Base-by-base conservation (phyloP, 2,329 filamentous ascomycete genomes). In the Esteya vermicola region DNA sequence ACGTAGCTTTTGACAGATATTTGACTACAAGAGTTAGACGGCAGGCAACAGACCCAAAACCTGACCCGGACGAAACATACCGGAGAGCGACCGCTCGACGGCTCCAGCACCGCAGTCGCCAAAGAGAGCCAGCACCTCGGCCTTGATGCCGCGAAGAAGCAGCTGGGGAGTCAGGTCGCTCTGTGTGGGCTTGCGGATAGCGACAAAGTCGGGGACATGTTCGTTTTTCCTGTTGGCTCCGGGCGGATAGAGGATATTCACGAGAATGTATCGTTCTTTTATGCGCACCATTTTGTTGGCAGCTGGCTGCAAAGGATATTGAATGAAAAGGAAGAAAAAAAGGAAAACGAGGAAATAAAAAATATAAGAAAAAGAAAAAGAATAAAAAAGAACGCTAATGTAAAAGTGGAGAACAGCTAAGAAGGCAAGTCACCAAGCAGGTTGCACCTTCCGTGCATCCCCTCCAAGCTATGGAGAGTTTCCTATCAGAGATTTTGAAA, bases 181-280 rank as follows among this genome's bases (percentile, higher is more conserved):
- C 2, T 79, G 73, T 4, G 82, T 93, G 0, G 89, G 86, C 37
- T 80, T 76, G 56, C 88, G 81, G 60, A 93, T 80, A 40, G 78
- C 67, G 22, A 96, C 63, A 43, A 82, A 67, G 63, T 74, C 58
- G 54, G 81, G 58, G 53, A 69, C 50, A n/a, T 14, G 20, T 8
- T 31, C 16, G n/a, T n/a, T 41, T 42, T 20, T 39, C 41, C 26
- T 39, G 16, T 2, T 73, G 63, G 7, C 76, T 69, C 31, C 39
- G 41, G 0, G n/a, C n/a, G 88, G 85, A 53, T 95, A 95, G 35
- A 96, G 69, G 48, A 96, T 86, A 56, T 93, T 85, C 46, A 96
- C 75, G n/a, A 96, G 76, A 16, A 98, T 73, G 58, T 98, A 98
- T 52, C 91, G 80, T 60, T 94, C 82, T 62, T 98, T 98, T 50